These are phyloP conservation scores for Abelmoschus esculentus DNA, from an alignment of 345 rosid genomes.

Conservation along the genomic window DNA sequence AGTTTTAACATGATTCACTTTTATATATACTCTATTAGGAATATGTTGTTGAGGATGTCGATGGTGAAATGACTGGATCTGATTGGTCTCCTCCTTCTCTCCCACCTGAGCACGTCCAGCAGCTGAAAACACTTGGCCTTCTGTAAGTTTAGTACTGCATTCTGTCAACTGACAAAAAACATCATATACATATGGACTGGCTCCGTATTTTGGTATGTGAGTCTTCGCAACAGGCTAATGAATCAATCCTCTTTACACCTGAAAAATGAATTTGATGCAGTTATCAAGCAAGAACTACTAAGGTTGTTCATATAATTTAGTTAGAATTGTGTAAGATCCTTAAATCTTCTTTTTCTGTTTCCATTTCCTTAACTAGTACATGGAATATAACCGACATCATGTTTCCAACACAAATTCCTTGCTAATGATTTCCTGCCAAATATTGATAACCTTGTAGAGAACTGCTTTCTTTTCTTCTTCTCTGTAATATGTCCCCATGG, in stretches of 20 bases:
- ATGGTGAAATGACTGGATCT: conserved; percentile 72
- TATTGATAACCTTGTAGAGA: background rate
- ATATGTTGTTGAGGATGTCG: conserved; percentile 97
- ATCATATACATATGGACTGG: conserved; percentile 21
- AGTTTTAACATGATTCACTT: background rate
- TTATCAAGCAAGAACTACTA: conserved; percentile 5
- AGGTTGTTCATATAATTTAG: background rate
- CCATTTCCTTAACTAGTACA: conserved; percentile 6
- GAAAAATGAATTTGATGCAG: background rate
- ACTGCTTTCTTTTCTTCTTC: background rate
- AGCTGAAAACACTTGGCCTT: conserved; percentile 86
- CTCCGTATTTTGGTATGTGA: conserved; percentile 22
- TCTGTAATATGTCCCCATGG: no score
- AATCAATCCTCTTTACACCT: background rate
- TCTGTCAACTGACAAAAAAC: conserved; percentile 12
- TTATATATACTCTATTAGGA: conserved; percentile 41
- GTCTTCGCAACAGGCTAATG: conserved; percentile 12
- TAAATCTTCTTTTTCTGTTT: background rate
- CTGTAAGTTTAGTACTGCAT: conserved; percentile 31
- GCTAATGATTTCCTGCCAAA: background rate
- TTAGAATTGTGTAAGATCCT: conserved; percentile 1
- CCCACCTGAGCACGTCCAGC: conserved; percentile 84
- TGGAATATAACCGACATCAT: conserved; percentile 11
- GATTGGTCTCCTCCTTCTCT: conserved; percentile 91
- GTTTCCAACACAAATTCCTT: background rate